Evolutionary conservation across 1,284 basidiomycete genomes (phyloP).

Genomic region (Cutaneotrichosporon cavernicola): DNA sequence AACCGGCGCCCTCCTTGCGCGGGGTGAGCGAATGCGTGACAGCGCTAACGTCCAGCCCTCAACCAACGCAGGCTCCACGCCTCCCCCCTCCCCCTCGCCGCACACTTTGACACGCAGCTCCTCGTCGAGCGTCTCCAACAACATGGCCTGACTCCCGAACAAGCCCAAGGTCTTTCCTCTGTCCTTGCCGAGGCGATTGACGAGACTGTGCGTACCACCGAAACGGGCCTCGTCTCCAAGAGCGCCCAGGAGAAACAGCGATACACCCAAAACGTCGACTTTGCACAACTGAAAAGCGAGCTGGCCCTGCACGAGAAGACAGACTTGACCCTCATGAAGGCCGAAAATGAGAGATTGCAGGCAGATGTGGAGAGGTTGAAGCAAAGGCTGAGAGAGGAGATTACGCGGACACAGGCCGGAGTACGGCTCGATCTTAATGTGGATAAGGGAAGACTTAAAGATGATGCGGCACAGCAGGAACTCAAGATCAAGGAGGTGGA

Average conservation of each 20-base stretch:
- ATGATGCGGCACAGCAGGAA: conserved; percentile 89
- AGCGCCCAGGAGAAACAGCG: conserved; percentile 94
- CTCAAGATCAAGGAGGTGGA: conserved; percentile 98
- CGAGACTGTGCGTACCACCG: conserved; percentile 91
- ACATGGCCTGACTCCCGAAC: conserved; percentile 79
- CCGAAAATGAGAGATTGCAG: conserved; percentile 88
- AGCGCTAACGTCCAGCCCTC: background rate
- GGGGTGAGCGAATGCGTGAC: conserved; percentile 25
- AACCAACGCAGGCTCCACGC: conserved; percentile 16
- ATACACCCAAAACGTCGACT: conserved; percentile 96
- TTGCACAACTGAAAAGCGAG: conserved; percentile 94
- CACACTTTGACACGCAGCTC: conserved; percentile 88
- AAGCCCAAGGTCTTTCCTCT: conserved; percentile 92
- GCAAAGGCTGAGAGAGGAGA: conserved; percentile 86
- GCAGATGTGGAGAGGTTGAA: conserved; percentile 94
- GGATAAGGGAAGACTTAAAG: conserved; percentile 91
- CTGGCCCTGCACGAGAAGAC: conserved; percentile 96
- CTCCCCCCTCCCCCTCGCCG: conserved; percentile 14
- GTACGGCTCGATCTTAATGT: conserved; percentile 93
- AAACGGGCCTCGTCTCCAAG: conserved; percentile 87
- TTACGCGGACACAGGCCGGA: conserved; percentile 87
- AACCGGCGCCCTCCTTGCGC: conserved; percentile 33
- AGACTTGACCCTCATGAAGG: conserved; percentile 91
- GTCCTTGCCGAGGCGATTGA: conserved; percentile 93
- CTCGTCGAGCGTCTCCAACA: conserved; percentile 85